Evolutionary conservation across 192 early-diverging fungal species (phyloP), one percentile per base, ranked within the genome.

Genomic region (Coemansia sp.): DNA sequence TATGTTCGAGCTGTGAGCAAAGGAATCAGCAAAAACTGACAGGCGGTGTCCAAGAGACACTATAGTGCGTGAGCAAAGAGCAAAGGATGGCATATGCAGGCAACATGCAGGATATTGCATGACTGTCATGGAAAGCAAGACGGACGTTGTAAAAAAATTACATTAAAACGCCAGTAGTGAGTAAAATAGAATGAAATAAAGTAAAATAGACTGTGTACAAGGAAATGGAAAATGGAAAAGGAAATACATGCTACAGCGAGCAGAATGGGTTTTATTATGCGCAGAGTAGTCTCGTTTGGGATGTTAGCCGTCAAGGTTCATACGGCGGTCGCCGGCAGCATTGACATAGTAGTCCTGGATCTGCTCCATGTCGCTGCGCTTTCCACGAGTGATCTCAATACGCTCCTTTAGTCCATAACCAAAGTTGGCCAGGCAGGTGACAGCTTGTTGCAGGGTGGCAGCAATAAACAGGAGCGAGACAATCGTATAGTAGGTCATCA

Each of bases 301-400:
- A n/a, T n/a, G n/a, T 50, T 32, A 73, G 14, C 71, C 71, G 27
- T 74, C 71, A 5, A 74, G 59, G 45, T 65, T 65, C 71, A 74
- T 74, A 33, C 71, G 64, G 0, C 71, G 58, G 55, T 74, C 64
- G 47, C 71, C 71, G 11, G 63, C 64, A 2, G 71, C 71, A n/a
- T 74, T 74, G 38, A 74, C 64, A 26, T 74, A 74, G 34, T 74
- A 74, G 33, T 74, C 71, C 59, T 74, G 63, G 43, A 74, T 74
- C 55, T 67, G 71, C 59, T 74, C 71, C 71, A 74, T 74, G 43
- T 74, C 71, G 55, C 71, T 74, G 29, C 71, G 63, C 48, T 74
- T 74, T 36, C 71, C 71, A 4, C 71, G 54, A 1, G 71, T 74
- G 19, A 74, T 74, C 52, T 74, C 71, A 22, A 76, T 57, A 13